Evolutionary conservation across 2,329 filamentous ascomycete genomes (phyloP), one percentile per base, ranked within the genome.

Genomic region (Ophioceras dolichostomum): DNA sequence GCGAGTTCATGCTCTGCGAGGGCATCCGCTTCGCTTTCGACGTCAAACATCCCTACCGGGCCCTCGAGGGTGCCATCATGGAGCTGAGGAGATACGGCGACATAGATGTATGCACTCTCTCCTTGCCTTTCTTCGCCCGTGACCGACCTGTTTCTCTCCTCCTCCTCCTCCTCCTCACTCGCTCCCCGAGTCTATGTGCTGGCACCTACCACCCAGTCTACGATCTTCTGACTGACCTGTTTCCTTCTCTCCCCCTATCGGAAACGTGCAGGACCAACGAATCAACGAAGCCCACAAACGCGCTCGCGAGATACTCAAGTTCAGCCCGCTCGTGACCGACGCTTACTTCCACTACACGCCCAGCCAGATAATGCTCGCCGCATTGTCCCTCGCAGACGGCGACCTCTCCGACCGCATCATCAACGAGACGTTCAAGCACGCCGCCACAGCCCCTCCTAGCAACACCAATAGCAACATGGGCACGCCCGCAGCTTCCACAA

Each of bases 311-410:
- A 68, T 85, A 33, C 72, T 93, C 38, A 85, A 85, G 52, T 81
- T 78, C 38, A 83, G 84, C 40, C 83, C 87, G 0, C 65, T 94
- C 36, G 70, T 95, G 43, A 94, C 89, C 19, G 91, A 98, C 50
- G 87, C 76, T n/a, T 96, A 96, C 62, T 95, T 96, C 60, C 81
- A 94, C 58, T 96, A 84, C 61, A 89, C 89, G 0, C 91, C 91
- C 0, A 83, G 84, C 18, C 91, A 98, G 57, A 94, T 96, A 54
- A 88, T 88, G 78, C 70, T 96, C 41, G 80, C 85, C 0, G 78
- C 88, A 0, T 61, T 95, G 20, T 67, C 80, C 12, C 70, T 93
- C 36, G 83, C 79, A 0, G 89, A 96, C 53, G 60, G 66, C 29
- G 73, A 69, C 0, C 60, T 91, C 22, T 52, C 68, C 3, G 67